Conservation (phyloP, 2,329 filamentous ascomycete genomes). For the Didymella pomorum region DNA sequence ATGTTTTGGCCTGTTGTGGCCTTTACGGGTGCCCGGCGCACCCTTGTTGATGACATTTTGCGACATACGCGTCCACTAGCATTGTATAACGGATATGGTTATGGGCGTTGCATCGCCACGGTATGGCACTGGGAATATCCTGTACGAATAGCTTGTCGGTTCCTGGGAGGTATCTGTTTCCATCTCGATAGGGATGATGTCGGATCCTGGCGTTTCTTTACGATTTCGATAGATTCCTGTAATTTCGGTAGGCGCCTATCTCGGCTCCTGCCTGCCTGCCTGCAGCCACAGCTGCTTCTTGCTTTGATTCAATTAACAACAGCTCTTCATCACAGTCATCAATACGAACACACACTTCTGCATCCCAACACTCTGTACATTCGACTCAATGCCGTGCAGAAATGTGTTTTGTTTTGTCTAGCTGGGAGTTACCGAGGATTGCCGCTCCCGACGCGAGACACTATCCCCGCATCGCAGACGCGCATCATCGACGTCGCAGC, state of each 20-base stretch:
- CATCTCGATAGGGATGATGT: constrained; percentile 15
- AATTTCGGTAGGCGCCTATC: constrained; percentile 11
- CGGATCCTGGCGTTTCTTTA: constrained; percentile 20
- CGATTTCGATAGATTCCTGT: constrained; percentile 7
- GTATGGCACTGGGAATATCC: constrained; percentile 44
- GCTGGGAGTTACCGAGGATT: constrained; percentile 7
- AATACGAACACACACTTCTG: neutral
- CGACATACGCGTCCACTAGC: constrained; percentile 20
- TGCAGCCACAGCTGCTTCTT: constrained; percentile 9
- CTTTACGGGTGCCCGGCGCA: constrained; percentile 25
- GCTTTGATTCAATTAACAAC: neutral
- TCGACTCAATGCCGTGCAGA: neutral
- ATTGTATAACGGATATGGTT: constrained; percentile 30
- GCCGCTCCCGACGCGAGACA: constrained; percentile 10
- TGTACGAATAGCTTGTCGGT: constrained; percentile 42
- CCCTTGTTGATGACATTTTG: constrained; percentile 25
- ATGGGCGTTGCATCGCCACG: constrained; percentile 28
- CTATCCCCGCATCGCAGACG: constrained; percentile 15
- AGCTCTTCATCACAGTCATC: neutral
- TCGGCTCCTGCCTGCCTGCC: constrained; percentile 7
- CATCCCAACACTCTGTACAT: neutral
- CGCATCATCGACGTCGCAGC: constrained; percentile 8
- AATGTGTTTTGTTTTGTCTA: neutral
- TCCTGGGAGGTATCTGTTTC: constrained; percentile 19
- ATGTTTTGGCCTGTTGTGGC: constrained; percentile 17